Evolutionary conservation across 192 early-diverging fungal species (phyloP), one percentile per base, ranked within the genome.

Genomic region (Dissophora globulifera): DNA sequence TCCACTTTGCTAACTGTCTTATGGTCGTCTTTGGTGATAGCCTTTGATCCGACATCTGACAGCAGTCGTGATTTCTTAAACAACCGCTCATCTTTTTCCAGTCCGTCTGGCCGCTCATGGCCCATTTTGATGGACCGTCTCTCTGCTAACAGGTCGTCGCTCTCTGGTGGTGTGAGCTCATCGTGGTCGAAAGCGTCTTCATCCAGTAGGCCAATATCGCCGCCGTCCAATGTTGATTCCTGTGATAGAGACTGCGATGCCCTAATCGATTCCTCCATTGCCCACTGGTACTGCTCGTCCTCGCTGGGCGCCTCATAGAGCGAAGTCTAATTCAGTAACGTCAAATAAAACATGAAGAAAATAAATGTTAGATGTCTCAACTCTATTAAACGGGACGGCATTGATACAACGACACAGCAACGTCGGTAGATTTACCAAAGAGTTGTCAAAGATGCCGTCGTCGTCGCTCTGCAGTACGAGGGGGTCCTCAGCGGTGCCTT

Each of bases 261-360:
- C 11, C 68, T 50, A 0, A 70, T 17, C 16, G 68, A 70, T n/a
- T 70, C 68, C 26, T 70, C 68, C 32, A 70, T 55, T 15, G 68
- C 68, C 68, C 68, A 70, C 1, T 41, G 50, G 41, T 58, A 58
- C 22, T 70, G 68, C 35, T 70, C 68, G 13, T 70, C 68, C 35
- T 70, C 68, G 11, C 49, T 55, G 15, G 68, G 58, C 12, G 31
- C 41, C 15, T 70, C 58, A 22, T 62, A 70, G 31, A 55, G 40
- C 4, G 68, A 70, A 31, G n/a, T n/a, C n/a, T n/a, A n/a, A n/a
- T n/a, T n/a, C n/a, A n/a, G n/a, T n/a, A n/a, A n/a, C n/a, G n/a
- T n/a, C n/a, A n/a, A n/a, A n/a, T n/a, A n/a, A n/a, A n/a, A n/a
- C n/a, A n/a, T n/a, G n/a, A n/a, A n/a, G n/a, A n/a, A n/a, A n/a